Conservation (phyloP, 1,139 yeast species). For the Magnusiomyces fungicola region DNA sequence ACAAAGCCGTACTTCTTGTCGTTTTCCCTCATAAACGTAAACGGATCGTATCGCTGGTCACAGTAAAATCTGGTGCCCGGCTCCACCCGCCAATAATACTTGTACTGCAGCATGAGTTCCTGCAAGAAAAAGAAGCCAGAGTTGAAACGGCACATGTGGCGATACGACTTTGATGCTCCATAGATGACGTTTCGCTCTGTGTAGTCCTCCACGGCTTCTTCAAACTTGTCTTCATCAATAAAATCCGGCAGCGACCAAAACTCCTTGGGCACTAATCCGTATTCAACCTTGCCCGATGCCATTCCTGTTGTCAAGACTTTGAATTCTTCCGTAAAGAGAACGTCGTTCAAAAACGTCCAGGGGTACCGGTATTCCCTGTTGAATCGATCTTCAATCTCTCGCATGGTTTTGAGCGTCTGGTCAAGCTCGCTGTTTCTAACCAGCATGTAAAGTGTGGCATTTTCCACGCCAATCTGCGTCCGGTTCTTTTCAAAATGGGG, state of each 20-base stretch:
- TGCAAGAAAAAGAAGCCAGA: conserved; percentile 79
- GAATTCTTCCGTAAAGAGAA: conserved; percentile 53
- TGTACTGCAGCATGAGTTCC: conserved; percentile 54
- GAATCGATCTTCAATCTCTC: conserved; percentile 58
- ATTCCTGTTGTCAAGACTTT: conserved; percentile 57
- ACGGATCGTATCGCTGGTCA: conserved; percentile 68
- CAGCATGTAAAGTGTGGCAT: conserved; percentile 64
- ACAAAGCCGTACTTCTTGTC: conserved; percentile 82
- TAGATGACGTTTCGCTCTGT: conserved; percentile 59
- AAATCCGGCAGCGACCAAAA: conserved; percentile 64
- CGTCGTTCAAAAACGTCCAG: conserved; percentile 71
- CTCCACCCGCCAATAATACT: conserved; percentile 91
- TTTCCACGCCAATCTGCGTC: conserved; percentile 41
- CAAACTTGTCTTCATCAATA: conserved; percentile 38
- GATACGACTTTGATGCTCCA: conserved; percentile 70
- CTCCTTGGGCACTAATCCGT: conserved; percentile 57
- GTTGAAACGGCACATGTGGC: conserved; percentile 78
- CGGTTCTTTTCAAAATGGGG: conserved; percentile 23
- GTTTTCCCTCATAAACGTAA: conserved; percentile 62
- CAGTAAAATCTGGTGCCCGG: conserved; percentile 84
- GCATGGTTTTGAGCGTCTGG: conserved; percentile 57
- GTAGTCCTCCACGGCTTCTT: conserved; percentile 47
- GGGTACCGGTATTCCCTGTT: conserved; percentile 68
- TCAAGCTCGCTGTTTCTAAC: conserved; percentile 61
- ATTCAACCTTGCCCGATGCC: conserved; percentile 77